Percentiles rank a stretch among this genome's conserved stretches.
Evolutionary conservation across 305 asterid genomes (phyloP).

Genomic region (Fraxinus greggii): DNA sequence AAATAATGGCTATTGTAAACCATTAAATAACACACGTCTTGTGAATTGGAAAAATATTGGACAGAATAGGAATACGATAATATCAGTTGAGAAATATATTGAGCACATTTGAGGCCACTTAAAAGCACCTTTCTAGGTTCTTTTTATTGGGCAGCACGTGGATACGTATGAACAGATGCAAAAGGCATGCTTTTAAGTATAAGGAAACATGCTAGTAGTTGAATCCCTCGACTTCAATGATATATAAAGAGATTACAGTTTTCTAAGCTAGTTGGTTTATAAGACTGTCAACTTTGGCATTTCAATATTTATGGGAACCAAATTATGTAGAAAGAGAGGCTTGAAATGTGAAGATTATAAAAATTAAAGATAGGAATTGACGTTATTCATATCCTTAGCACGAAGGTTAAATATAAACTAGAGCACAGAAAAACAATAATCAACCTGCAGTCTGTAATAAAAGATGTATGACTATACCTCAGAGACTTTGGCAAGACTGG

Average conservation of each 20-base stretch:
- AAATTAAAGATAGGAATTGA: neutral
- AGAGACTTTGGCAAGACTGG: slow-evolving; percentile 37
- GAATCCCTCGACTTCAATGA: neutral
- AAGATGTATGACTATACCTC: slow-evolving; percentile 53
- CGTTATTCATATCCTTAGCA: neutral
- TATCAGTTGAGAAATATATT: neutral
- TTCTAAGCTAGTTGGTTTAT: neutral
- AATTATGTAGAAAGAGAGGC: neutral
- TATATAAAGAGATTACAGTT: neutral
- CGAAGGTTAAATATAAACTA: neutral
- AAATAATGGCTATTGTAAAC: neutral
- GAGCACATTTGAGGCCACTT: neutral
- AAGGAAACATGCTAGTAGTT: neutral
- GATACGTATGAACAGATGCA: neutral
- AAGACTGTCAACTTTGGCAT: neutral
- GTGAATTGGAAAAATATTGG: neutral
- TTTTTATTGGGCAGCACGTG: neutral
- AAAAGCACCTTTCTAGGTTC: neutral
- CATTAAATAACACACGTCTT: neutral
- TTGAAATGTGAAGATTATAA: neutral
- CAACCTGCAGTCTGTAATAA: neutral
- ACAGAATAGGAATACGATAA: neutral
- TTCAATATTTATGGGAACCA: neutral
- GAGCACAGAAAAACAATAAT: neutral
- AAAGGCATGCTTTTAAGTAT: neutral